phyloP scores from a whole-genome alignment of 176 grass and related monocot species.

The Carex pumila region DNA sequence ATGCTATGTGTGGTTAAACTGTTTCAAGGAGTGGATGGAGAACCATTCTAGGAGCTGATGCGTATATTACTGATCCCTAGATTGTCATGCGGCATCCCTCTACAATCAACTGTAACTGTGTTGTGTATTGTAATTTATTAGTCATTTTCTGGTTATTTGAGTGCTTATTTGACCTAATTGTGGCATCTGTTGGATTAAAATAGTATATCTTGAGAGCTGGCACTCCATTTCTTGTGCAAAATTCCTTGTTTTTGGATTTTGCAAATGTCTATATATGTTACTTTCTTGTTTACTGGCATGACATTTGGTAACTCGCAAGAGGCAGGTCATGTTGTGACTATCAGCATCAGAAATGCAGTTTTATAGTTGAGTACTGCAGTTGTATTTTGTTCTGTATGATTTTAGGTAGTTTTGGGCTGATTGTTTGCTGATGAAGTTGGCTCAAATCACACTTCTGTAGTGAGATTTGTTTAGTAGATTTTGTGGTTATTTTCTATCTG shows the following conservation, averaged over 20 bases:
- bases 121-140: constrained; percentile 18
- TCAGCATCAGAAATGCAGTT: background rate
- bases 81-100: constrained; percentile 18
- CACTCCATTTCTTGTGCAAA: background rate
- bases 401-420: background rate
- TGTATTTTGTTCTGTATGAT: background rate
- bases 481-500: background rate
- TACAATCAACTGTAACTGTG: constrained; percentile 19
- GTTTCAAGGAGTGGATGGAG: constrained; percentile 7
- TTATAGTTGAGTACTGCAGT: background rate
- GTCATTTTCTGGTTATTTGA: constrained; percentile 1
- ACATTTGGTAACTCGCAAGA: background rate
- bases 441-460: too few relatives aligned
- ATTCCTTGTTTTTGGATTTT: background rate
- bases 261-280: constrained; percentile 8
- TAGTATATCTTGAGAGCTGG: background rate
- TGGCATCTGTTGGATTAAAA: background rate
- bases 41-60: constrained; percentile 9
- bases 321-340: background rate
- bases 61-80: constrained; percentile 12
- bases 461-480: background rate
- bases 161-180: constrained; percentile 11
- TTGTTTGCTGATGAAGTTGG: too few relatives aligned
- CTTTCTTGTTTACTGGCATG: background rate
- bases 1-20: constrained; percentile 7